A percentile compares a stretch with the other conserved stretches of the same genome.
These are phyloP conservation scores for Copromyces sp. DNA, from an alignment of 495 filamentous ascomycete genomes.

Conservation along the genomic window DNA sequence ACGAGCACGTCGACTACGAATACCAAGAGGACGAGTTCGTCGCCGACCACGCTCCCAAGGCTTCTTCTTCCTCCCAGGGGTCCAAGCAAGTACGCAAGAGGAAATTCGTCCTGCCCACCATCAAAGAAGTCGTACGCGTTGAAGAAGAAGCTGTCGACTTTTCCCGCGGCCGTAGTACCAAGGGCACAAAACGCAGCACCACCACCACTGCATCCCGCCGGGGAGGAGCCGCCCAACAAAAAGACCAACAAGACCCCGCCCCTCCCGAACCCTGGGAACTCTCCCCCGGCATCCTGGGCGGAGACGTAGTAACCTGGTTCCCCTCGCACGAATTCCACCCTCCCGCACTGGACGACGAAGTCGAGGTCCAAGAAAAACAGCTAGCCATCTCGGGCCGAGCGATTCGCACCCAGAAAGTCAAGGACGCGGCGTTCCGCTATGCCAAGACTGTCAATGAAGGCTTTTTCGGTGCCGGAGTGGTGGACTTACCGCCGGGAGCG, in stretches of 20 bases:
- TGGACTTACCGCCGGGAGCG: slow-evolving; percentile 73
- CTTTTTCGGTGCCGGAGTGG: slow-evolving; percentile 80
- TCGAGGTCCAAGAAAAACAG: slow-evolving; percentile 45
- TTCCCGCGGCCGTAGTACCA: not conserved
- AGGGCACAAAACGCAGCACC: not conserved
- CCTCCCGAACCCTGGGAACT: slow-evolving; percentile 42
- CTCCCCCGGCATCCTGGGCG: slow-evolving; percentile 33
- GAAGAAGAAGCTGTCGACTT: slow-evolving; percentile 42
- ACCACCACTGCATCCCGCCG: not conserved
- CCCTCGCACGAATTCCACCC: slow-evolving; percentile 33
- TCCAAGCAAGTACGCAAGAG: slow-evolving; percentile 4
- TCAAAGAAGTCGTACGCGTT: slow-evolving; percentile 66
- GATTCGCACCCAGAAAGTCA: slow-evolving; percentile 66
- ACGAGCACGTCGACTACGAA: slow-evolving; percentile 65
- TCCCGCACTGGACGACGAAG: slow-evolving; percentile 34
- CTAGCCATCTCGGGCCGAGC: slow-evolving; percentile 67
- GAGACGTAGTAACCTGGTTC: slow-evolving; percentile 38
- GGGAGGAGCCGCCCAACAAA: slow-evolving; percentile 6
- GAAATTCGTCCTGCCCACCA: slow-evolving; percentile 49
- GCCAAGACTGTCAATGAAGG: slow-evolving; percentile 74
- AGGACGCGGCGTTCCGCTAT: slow-evolving; percentile 67
- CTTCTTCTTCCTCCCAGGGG: slow-evolving; percentile 10
- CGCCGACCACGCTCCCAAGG: slow-evolving; percentile 1
- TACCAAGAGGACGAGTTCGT: slow-evolving; percentile 35
- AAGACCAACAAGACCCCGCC: slow-evolving; percentile 30